phyloP scores from a whole-genome alignment of 176 grass and related monocot genomes.

The Coix lacrymajobi region DNA sequence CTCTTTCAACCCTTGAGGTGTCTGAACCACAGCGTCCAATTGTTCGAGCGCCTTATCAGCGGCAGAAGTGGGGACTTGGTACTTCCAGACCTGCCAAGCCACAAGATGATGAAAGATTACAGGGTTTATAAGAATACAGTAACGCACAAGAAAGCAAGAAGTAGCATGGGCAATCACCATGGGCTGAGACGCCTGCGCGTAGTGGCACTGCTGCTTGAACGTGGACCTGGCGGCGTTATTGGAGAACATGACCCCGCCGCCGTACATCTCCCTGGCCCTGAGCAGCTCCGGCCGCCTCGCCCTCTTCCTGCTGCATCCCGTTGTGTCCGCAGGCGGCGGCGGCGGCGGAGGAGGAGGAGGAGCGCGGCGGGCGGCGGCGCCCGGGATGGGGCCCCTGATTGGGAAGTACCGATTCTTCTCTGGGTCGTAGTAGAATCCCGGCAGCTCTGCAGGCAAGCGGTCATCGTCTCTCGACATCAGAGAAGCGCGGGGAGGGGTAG shows the following conservation, averaged over 20 bases:
- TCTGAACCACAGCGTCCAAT: slow-evolving; percentile 39
- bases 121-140: background rate
- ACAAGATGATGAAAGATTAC: background rate
- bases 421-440: slow-evolving; percentile 70
- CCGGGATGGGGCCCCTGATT: slow-evolving; percentile 57
- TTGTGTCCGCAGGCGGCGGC: background rate
- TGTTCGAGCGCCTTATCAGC: slow-evolving; percentile 52
- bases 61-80: slow-evolving; percentile 23
- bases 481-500: background rate
- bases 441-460: slow-evolving; percentile 46
- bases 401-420: slow-evolving; percentile 94
- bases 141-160: background rate
- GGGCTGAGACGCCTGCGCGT: slow-evolving; percentile 51
- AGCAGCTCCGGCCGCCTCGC: slow-evolving; percentile 50
- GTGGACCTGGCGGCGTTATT: slow-evolving; percentile 27
- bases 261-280: slow-evolving; percentile 54
- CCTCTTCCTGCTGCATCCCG: slow-evolving; percentile 31
- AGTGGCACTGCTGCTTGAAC: slow-evolving; percentile 57
- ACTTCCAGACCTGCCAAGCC: slow-evolving; percentile 48
- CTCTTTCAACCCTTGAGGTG: slow-evolving; percentile 29
- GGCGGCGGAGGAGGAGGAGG: background rate
- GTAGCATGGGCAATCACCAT: slow-evolving; percentile 26
- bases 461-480: background rate
- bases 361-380: slow-evolving; percentile 32
- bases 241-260: slow-evolving; percentile 46